Conservation (phyloP, 345 rosid species). For the Gossypium anomalum region DNA sequence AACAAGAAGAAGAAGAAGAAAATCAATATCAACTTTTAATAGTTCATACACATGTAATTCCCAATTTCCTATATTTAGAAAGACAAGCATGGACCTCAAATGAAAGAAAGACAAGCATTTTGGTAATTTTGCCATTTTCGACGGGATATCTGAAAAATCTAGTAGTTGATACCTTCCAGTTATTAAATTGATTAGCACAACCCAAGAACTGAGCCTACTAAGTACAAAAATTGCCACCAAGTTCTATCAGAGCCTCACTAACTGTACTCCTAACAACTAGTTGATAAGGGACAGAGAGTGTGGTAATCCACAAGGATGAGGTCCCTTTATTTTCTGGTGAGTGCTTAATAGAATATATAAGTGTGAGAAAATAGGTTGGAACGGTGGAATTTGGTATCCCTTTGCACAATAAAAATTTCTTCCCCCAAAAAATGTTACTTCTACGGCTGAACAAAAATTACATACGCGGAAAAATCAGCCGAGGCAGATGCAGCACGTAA, state of each 20-base stretch:
- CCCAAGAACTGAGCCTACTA: neutral
- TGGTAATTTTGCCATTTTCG: no score
- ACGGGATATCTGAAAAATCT: no score
- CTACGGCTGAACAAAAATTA: neutral
- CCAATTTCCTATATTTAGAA: neutral
- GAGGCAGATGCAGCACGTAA: slow-evolving; percentile 92
- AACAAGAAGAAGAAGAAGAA: neutral
- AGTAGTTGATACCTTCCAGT: neutral
- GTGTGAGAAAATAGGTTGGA: neutral
- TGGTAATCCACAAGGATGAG: neutral
- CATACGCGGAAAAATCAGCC: slow-evolving; percentile 96
- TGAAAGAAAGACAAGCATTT: no score
- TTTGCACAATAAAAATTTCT: neutral
- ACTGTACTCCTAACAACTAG: neutral
- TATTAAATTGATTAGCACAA: neutral
- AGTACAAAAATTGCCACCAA: neutral
- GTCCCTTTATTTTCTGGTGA: neutral
- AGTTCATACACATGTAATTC: neutral
- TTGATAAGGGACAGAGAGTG: neutral
- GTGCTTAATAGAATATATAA: neutral
- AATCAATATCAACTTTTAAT: neutral
- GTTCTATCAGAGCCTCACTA: neutral
- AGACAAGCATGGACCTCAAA: neutral
- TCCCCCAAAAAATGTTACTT: neutral
- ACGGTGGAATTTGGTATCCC: neutral